Conservation (phyloP, 2,329 filamentous ascomycete species). For the Xylaria sp. region DNA sequence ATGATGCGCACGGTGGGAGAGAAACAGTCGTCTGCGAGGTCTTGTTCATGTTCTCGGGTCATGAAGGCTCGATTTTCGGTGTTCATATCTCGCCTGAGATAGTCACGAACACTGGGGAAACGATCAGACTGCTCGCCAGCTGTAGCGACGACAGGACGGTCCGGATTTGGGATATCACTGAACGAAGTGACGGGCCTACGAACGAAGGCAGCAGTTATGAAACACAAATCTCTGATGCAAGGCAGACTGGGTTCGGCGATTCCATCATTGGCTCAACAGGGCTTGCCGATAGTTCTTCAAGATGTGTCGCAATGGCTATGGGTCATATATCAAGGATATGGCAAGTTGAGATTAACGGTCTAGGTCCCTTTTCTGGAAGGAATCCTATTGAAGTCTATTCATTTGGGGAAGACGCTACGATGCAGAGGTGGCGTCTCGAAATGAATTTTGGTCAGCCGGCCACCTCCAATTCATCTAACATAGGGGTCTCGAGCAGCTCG, state of each 20-base stretch:
- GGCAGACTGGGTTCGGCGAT: constrained; percentile 73
- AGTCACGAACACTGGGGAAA: constrained; percentile 50
- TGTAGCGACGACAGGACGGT: constrained; percentile 96
- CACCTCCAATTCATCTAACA: neutral
- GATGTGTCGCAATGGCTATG: constrained; percentile 77
- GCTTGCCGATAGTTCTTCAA: constrained; percentile 48
- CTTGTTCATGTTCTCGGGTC: constrained; percentile 69
- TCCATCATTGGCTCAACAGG: constrained; percentile 47
- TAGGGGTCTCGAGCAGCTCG: neutral
- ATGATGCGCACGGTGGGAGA: constrained; percentile 6
- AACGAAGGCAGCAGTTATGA: constrained; percentile 48
- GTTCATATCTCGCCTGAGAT: constrained; percentile 78
- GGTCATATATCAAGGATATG: constrained; percentile 92
- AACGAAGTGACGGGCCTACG: constrained; percentile 52
- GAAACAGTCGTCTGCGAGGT: constrained; percentile 52
- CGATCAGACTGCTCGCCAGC: constrained; percentile 77
- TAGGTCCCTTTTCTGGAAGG: constrained; percentile 37
- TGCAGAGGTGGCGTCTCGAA: constrained; percentile 74
- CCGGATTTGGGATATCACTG: constrained; percentile 84
- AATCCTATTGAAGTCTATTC: constrained; percentile 70
- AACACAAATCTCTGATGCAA: constrained; percentile 50
- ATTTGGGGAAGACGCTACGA: constrained; percentile 85
- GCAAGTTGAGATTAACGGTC: constrained; percentile 73
- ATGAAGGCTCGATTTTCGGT: constrained; percentile 94
- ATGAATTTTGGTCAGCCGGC: constrained; percentile 44